Evolutionary conservation across 2,329 filamentous ascomycete species (phyloP).

Genomic region (Ascochyta lentis): DNA sequence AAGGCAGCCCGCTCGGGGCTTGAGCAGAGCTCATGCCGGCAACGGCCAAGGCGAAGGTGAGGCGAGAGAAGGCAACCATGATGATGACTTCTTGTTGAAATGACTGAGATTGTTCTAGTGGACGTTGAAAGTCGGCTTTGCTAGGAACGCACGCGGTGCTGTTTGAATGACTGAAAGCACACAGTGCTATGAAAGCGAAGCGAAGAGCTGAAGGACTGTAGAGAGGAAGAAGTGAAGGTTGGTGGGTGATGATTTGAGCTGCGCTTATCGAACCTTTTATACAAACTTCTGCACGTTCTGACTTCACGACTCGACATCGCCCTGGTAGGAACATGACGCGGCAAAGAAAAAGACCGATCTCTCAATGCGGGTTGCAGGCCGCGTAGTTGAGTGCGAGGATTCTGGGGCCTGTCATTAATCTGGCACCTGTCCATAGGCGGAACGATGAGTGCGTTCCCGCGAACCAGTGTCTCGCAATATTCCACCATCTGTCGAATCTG

Average conservation of each 20-base stretch:
- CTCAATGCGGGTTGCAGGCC: slow-evolving; percentile 1
- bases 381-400: background rate
- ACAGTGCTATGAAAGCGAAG: slow-evolving; percentile 12
- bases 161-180: slow-evolving; percentile 11
- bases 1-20: background rate
- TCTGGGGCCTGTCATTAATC: slow-evolving; percentile 14
- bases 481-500: background rate
- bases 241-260: slow-evolving; percentile 1
- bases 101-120: background rate
- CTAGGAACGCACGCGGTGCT: slow-evolving; percentile 2
- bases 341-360: slow-evolving; percentile 3
- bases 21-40: slow-evolving; percentile 14
- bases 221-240: slow-evolving; percentile 11
- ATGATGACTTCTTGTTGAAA: background rate
- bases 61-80: slow-evolving; percentile 18
- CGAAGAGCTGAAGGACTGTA: slow-evolving; percentile 6
- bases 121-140: background rate
- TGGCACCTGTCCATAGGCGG: slow-evolving; percentile 9
- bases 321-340: slow-evolving; percentile 5
- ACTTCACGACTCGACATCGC: background rate
- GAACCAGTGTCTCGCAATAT: slow-evolving; percentile 7
- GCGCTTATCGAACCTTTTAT: background rate
- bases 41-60: slow-evolving; percentile 12
- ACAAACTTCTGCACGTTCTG: background rate
- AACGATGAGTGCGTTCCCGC: background rate